Base-by-base conservation (phyloP, 2,329 filamentous ascomycete genomes). In the Sporothrix curviconia region DNA sequence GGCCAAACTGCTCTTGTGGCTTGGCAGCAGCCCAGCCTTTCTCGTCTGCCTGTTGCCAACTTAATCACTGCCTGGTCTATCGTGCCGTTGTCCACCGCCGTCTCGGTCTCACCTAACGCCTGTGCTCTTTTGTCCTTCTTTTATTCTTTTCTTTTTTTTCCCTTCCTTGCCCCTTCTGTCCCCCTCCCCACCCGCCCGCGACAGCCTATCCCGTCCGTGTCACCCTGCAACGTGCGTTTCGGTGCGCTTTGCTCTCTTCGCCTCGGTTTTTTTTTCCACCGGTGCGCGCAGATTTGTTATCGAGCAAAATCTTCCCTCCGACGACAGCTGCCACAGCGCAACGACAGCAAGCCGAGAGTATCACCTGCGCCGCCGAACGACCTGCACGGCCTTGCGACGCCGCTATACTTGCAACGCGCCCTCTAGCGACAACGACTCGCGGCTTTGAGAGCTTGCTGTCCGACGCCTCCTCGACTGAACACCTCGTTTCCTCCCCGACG, bases 21-120 rank as follows among this genome's bases (percentile, higher is more conserved):
- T 51, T 51, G 49, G 49, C 49, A 51, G 22, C 43, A 51, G 49
- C 22, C 49, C 34, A 39, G 49, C 34, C 34, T 51, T 51, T 30
- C 30, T 39, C 22, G 46, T 50, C 46, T 51, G 32, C 22, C 34
- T 51, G 15, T 34, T 51, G 49, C 47, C 49, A 39, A 39, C 49
- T 37, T 40, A 17, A 40, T 39, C 49, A 28, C 34, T 15, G 34
- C 49, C n/a, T n/a, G n/a, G n/a, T n/a, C n/a, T n/a, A n/a, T n/a
- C n/a, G n/a, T 51, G 47, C 25, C 36, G 34, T 22, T 37, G 49
- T 22, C 19, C 49, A 40, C 28, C 49, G 19, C 25, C 49, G 34
- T 40, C 49, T 51, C 49, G 32, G 22, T 39, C 11, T 34, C 39
- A 22, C 37, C 30, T 30, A 19, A 34, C 34, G 36, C 49, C 34